These are phyloP conservation scores for Penicillium sp. DNA, from an alignment of 2,329 filamentous ascomycete species.

Conservation along the genomic window DNA sequence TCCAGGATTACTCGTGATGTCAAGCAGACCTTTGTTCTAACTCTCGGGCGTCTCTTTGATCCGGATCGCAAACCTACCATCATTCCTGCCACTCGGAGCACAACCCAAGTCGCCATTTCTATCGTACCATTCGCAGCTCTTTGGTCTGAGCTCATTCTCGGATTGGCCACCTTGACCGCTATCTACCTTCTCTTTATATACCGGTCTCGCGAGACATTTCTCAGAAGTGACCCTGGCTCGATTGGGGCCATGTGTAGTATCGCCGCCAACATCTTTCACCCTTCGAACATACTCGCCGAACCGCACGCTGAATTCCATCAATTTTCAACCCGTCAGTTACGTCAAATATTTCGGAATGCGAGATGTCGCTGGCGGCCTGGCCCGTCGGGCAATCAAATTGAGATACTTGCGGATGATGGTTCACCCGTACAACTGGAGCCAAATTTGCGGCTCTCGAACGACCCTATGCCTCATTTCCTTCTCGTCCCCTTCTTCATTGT, in stretches of 20 bases:
- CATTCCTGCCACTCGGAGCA: constrained; percentile 21
- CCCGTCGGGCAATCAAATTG: constrained; percentile 26
- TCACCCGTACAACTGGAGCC: constrained; percentile 26
- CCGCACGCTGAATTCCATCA: constrained; percentile 31
- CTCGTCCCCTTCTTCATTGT: constrained; percentile 35
- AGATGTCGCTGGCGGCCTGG: constrained; percentile 30
- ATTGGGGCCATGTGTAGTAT: constrained; percentile 38
- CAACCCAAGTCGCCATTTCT: constrained; percentile 29
- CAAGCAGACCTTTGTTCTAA: constrained; percentile 31
- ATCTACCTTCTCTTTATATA: constrained; percentile 30
- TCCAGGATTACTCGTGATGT: constrained; percentile 28
- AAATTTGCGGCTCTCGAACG: constrained; percentile 23
- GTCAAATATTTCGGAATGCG: constrained; percentile 28
- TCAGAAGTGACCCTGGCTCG: constrained; percentile 33
- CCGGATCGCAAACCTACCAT: constrained; percentile 23
- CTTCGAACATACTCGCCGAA: constrained; percentile 28
- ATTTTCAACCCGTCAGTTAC: constrained; percentile 33
- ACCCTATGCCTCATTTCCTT: constrained; percentile 35
- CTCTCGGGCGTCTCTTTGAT: constrained; percentile 32
- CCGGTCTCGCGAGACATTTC: constrained; percentile 28
- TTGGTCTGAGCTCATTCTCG: constrained; percentile 31
- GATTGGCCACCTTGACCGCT: constrained; percentile 20
- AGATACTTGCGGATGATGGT: constrained; percentile 32
- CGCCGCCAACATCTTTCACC: constrained; percentile 29
- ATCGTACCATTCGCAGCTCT: constrained; percentile 30